Percentiles rank a stretch among this genome's conserved stretches.
Evolutionary conservation across 2,329 filamentous ascomycete species (phyloP).

Genomic region (Xylariaceae sp.): DNA sequence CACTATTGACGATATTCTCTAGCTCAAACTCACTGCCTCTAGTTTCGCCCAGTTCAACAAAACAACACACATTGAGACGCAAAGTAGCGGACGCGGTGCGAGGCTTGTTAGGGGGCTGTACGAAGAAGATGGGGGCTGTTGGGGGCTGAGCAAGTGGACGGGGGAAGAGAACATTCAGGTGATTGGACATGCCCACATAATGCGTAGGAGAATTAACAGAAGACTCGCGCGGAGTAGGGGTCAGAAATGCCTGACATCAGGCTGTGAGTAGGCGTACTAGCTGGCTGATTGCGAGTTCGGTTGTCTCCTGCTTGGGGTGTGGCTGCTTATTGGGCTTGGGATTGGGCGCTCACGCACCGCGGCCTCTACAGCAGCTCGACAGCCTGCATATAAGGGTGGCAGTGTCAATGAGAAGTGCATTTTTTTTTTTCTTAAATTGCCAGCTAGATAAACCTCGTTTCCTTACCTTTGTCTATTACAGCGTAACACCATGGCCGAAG

Average conservation of each 20-base stretch:
- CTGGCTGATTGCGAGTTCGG: no score
- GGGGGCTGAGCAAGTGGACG: no score
- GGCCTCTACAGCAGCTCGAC: no score
- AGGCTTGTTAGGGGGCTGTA: neutral
- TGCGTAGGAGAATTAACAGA: no score
- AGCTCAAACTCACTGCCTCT: neutral
- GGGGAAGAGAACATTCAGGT: no score
- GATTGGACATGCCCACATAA: no score
- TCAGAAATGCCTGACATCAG: no score
- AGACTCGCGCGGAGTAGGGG: no score
- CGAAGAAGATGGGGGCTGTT: neutral
- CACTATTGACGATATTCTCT: slow-evolving; percentile 4
- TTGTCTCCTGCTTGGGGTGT: no score
- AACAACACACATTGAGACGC: slow-evolving; percentile 1
- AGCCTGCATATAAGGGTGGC: slow-evolving; percentile 6
- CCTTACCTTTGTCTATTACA: neutral
- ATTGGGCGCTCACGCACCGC: no score
- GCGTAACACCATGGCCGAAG: slow-evolving; percentile 26
- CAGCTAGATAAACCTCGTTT: neutral
- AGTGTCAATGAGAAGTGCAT: neutral
- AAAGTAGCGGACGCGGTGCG: slow-evolving; percentile 3
- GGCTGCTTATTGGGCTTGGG: no score
- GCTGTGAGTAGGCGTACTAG: no score
- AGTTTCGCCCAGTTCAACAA: neutral
- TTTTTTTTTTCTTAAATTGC: neutral